phyloP scores from a whole-genome alignment of 164 flowering plant genomes.

The Kalanchoe fedtschenkoi region DNA sequence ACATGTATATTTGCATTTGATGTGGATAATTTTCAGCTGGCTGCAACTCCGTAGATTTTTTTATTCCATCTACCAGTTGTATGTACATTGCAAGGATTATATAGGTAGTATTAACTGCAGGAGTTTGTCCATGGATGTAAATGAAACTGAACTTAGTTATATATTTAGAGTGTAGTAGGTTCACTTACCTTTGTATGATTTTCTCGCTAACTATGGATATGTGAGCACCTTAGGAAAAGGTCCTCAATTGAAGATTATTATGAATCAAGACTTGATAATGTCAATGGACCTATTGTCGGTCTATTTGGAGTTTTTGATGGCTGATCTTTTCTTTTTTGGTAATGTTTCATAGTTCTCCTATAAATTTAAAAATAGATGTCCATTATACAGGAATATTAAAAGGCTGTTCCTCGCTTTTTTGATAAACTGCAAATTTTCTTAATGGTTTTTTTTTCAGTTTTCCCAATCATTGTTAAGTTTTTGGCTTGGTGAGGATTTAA shows the following conservation, averaged over 20 bases:
- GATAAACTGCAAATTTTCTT: too few species aligned
- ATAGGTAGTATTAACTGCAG: too few species aligned
- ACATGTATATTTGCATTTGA: background rate
- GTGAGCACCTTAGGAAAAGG: slow-evolving; percentile 90
- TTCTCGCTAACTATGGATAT: slow-evolving; percentile 69
- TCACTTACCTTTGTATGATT: too few species aligned
- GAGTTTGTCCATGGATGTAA: background rate
- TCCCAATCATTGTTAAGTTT: background rate
- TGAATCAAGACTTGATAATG: slow-evolving; percentile 85
- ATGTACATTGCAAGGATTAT: too few species aligned
- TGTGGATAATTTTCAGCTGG: background rate
- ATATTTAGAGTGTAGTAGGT: too few species aligned
- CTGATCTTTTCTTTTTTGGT: slow-evolving; percentile 4
- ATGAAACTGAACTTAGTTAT: too few species aligned
- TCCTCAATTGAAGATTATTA: slow-evolving; percentile 97
- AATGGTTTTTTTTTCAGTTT: slow-evolving; percentile 29
- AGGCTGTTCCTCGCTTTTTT: background rate
- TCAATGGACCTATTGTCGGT: slow-evolving; percentile 90
- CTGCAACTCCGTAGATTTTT: too few species aligned
- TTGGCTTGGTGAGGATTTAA: slow-evolving; percentile 63
- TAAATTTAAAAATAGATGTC: background rate
- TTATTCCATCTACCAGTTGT: too few species aligned
- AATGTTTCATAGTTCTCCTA: background rate
- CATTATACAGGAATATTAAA: background rate
- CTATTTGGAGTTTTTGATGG: slow-evolving; percentile 99